Evolutionary conservation across 2,329 filamentous ascomycete species (phyloP), one percentile per base, ranked within the genome.

Genomic region (Neofusicoccum laricinum): DNA sequence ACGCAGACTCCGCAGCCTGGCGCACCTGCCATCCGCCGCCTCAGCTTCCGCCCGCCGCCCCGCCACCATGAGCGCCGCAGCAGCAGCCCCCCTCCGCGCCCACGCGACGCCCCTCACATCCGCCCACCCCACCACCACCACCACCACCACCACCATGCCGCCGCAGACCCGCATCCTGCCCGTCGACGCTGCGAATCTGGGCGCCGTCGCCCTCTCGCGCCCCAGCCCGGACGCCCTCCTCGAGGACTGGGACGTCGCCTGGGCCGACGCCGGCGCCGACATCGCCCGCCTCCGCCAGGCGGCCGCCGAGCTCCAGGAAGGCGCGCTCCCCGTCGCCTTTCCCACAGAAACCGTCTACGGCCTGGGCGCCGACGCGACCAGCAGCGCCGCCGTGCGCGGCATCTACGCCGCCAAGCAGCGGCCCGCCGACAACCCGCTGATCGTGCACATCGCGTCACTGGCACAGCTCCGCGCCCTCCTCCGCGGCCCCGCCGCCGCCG

Each of bases 311-410:
- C 81, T 97, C 40, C 85, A 82, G 59, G 82, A 82, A 17, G 88
- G 84, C 59, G 84, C 91, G 73, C 84, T 85, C 3, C 95, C 95
- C 4, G 92, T 99, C 53, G 95, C 92, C 1, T 99, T 99, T 74
- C 95, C 95, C 0, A 99, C 95, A 0, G 95, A 99, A 79, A 99
- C 95, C 0, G 95, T 99, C 0, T 99, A 99, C 75, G 95, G 95
- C 0, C 84, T 99, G 7, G 95, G 93, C n/a, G 95, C 95, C 14
- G 95, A 98, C 79, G 95, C 95, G 11, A 98, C 93, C 30, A 86
- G 92, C 70, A 92, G 89, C 71, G 82, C 81, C 25, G 90, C 94
- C 1, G 94, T 98, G 6, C 88, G 85, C 72, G 93, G 93, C n/a
- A 99, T 99, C 69, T 99, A 95, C 77, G 84, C 86, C 21, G 93